A percentile compares a stretch with the other conserved stretches of the same genome.
phyloP scores from a whole-genome alignment of 208 protist genomes.

The Angomonas deanei region DNA sequence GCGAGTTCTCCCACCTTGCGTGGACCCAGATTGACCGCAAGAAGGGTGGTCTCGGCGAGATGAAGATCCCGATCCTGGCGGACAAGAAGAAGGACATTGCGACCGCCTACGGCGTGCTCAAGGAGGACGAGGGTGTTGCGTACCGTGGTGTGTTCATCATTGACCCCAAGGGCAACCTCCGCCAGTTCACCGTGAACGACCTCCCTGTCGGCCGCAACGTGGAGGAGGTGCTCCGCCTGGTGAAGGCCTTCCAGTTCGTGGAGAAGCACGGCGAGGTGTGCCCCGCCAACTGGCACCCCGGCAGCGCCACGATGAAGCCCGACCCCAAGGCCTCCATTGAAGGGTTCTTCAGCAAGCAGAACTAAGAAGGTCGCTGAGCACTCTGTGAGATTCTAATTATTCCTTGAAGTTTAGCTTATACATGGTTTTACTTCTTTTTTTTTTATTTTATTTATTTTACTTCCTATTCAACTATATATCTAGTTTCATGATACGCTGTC shows the following conservation, averaged over 20 bases:
- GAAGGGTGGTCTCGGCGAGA: conserved; percentile 92
- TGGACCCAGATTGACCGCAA: conserved; percentile 91
- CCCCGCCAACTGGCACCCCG: conserved; percentile 14
- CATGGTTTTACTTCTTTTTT: conserved; percentile 5
- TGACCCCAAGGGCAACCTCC: conserved; percentile 78
- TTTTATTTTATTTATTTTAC: neutral
- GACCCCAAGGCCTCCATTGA: conserved; percentile 87
- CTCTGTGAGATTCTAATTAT: neutral
- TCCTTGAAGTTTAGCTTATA: neutral
- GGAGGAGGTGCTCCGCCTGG: conserved; percentile 90
- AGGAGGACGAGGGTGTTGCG: conserved; percentile 78
- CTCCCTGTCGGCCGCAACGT: conserved; percentile 89
- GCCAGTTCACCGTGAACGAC: conserved; percentile 91
- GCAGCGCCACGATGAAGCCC: conserved; percentile 88
- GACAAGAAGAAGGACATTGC: conserved; percentile 91
- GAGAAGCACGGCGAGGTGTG: conserved; percentile 31
- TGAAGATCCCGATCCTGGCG: conserved; percentile 92
- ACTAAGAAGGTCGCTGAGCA: no score
- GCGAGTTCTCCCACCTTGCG: conserved; percentile 90
- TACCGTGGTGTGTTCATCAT: conserved; percentile 94
- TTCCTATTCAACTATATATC: no score
- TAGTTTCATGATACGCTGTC: no score
- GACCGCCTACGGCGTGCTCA: conserved; percentile 85
- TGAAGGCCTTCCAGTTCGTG: conserved; percentile 93
- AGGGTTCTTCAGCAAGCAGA: conserved; percentile 84